Base-by-base conservation (phyloP, 2,329 filamentous ascomycete species). In the Talaromyces islandicus region DNA sequence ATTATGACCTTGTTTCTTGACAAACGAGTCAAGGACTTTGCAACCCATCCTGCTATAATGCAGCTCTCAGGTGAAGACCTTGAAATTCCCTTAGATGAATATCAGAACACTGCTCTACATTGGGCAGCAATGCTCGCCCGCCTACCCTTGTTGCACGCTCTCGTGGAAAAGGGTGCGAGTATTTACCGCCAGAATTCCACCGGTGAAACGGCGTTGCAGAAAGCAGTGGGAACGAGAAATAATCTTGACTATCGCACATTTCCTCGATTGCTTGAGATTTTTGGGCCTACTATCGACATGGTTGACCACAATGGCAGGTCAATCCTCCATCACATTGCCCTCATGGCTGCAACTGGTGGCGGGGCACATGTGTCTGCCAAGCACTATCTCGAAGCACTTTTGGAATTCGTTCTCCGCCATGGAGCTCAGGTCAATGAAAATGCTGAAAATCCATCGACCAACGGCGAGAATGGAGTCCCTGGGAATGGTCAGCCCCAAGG, bases 51-150 rank as follows among this genome's bases (percentile, higher is more conserved):
- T 11, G 88, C 90, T 43, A 84, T 99, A 43, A 81, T 87, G 54
- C 87, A 86, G 10, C 82, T 97, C 59, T 88, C 86, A 1, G 86
- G 90, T 0, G 80, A 88, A 43, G 93, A 99, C 66, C 83, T 97
- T 24, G 94, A 99, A 69, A 88, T 94, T 72, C 93, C 94, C 1
- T 91, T 99, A 60, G 94, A 99, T 70, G 84, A 88, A 27, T 91
- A 91, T 61, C 91, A 72, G 25, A 80, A 97, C 70, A 97, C 92
- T 19, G 92, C 92, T 2, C 80, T 99, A 46, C 93, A 97, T 70
- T 99, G 94, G 94, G 94, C 94, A 2, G 92, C 94, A 5, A 97
- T 94, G 4, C 81, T 99, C 53, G 92, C 92, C 2, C 88, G 93
- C 17, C 88, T 96, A 71, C 85, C 90, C 1, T 81, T 99, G 6